phyloP scores from a whole-genome alignment of 2,329 filamentous ascomycete genomes.

The Ceratocystis albifundus region DNA sequence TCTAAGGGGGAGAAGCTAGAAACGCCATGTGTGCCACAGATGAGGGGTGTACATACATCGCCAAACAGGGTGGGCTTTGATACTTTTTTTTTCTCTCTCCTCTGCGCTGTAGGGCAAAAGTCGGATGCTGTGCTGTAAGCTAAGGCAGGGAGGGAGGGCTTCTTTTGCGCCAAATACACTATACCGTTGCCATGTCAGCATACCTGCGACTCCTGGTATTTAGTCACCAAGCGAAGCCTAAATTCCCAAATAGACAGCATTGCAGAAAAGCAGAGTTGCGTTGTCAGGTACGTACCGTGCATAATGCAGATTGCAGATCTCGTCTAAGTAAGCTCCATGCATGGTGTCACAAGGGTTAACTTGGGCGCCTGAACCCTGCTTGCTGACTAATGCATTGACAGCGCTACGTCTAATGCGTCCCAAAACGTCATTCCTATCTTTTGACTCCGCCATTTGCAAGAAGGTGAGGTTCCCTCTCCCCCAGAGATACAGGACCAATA shows the following conservation, averaged over 20 bases:
- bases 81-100: not conserved
- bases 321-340: not conserved
- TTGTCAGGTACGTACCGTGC: constrained; percentile 3
- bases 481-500: not conserved
- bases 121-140: not conserved
- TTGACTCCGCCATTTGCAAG: not conserved
- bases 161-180: not conserved
- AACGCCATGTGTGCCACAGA: not conserved
- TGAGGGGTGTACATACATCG: not conserved
- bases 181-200: constrained; percentile 6
- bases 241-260: constrained; percentile 5
- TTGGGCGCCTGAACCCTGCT: not conserved
- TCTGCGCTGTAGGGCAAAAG: not conserved
- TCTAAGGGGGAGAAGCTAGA: not conserved
- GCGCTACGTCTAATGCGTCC: constrained; percentile 10
- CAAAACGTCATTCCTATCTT: constrained; percentile 13
- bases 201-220: not conserved
- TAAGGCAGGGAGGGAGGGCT: not conserved
- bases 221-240: not conserved
- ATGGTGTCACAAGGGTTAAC: constrained; percentile 9
- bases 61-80: not conserved
- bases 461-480: not conserved
- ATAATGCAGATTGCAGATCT: not conserved
- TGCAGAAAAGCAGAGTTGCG: constrained; percentile 9
- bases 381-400: constrained; percentile 7